Conservation (phyloP, 495 filamentous ascomycete species). For the Penicillium psychrofluorescens region DNA sequence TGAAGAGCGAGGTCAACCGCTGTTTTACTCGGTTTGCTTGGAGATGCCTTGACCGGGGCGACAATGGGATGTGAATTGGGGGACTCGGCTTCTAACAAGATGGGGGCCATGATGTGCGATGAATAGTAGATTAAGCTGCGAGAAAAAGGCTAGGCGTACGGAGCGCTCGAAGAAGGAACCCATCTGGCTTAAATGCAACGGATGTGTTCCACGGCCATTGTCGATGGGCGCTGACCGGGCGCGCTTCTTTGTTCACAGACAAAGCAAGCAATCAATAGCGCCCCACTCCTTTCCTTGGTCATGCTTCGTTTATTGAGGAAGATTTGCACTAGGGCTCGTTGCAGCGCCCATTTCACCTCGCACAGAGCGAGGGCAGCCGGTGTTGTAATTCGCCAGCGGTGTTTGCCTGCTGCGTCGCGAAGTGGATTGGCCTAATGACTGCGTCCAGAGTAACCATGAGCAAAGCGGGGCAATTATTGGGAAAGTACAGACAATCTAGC, state of each 20-base stretch:
- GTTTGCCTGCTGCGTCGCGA: too few species aligned
- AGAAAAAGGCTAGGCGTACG: too few species aligned
- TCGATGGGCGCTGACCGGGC: slow-evolving; percentile 1
- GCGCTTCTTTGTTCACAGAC: slow-evolving; percentile 2
- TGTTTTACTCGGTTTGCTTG: neutral
- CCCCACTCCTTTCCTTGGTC: neutral
- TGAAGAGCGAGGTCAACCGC: neutral
- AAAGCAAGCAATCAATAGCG: slow-evolving; percentile 5
- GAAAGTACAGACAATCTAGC: too few species aligned
- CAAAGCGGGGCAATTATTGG: too few species aligned
- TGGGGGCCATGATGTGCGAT: slow-evolving; percentile 2
- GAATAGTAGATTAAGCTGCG: neutral
- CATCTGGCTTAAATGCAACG: neutral
- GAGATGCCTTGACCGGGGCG: neutral
- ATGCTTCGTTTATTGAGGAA: too few species aligned
- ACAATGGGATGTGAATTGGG: neutral
- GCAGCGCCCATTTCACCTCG: too few species aligned
- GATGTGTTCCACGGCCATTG: slow-evolving; percentile 1
- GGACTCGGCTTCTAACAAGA: slow-evolving; percentile 2
- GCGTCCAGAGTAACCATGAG: too few species aligned
- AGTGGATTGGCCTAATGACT: too few species aligned
- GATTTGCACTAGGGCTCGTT: too few species aligned
- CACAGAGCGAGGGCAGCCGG: too few species aligned
- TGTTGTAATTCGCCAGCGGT: too few species aligned
- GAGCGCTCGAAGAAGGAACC: too few species aligned